Conservation (phyloP, 2,329 filamentous ascomycete genomes). For the Botrytis pseudocinerea region DNA sequence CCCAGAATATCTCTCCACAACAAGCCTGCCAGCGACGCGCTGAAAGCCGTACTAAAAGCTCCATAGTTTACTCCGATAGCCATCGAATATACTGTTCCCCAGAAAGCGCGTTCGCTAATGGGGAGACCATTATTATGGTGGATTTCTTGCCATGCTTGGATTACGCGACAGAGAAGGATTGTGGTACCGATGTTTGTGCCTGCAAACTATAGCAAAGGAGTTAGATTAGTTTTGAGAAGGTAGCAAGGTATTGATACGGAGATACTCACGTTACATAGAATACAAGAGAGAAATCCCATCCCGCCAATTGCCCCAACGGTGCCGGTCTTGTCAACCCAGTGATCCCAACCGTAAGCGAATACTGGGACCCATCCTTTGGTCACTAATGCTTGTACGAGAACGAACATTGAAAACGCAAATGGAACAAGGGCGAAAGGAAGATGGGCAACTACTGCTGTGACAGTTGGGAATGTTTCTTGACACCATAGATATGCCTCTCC, state of each 20-base stretch:
- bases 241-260: background rate
- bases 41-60: constrained; percentile 71
- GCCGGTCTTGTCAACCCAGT: constrained; percentile 70
- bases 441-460: constrained; percentile 63
- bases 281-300: constrained; percentile 71
- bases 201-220: constrained; percentile 57
- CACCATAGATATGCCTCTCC: constrained; percentile 55
- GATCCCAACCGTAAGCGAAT: constrained; percentile 72
- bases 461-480: constrained; percentile 70
- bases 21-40: constrained; percentile 69
- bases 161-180: constrained; percentile 68
- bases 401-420: constrained; percentile 73
- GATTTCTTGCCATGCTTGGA: constrained; percentile 68
- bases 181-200: constrained; percentile 77
- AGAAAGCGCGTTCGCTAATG: constrained; percentile 67
- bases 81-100: constrained; percentile 74
- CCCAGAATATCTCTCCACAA: constrained; percentile 71
- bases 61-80: constrained; percentile 74
- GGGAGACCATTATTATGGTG: constrained; percentile 48
- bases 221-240: constrained; percentile 25
- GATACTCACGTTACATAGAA: constrained; percentile 68
- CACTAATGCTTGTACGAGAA: constrained; percentile 70
- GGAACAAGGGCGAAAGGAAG: constrained; percentile 68
- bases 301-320: constrained; percentile 68
- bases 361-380: constrained; percentile 74